Evolutionary conservation across 1,139 yeast genomes (phyloP), one percentile per base, ranked within the genome.

Genomic region (Candida smagusa): DNA sequence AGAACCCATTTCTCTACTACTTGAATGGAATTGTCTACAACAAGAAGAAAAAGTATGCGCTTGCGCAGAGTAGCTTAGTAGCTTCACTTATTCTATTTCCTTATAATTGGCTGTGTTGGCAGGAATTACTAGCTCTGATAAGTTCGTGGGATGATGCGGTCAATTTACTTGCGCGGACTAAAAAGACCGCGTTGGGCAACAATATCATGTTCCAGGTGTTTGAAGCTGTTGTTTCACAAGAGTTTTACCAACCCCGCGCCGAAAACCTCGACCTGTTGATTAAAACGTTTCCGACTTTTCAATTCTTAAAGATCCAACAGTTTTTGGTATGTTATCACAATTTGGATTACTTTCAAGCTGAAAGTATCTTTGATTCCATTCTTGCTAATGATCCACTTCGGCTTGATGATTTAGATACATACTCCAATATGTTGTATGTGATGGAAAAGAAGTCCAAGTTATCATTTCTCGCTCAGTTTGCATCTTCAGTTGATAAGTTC

Each of bases 81-180:
- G 68, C 69, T 35, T 84, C 96, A 1, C 57, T 84, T 12, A 58
- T 67, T 12, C 35, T 73, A 22, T 88, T 83, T 49, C 96, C 97
- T 0, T 85, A 74, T 57, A 92, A 92, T 53, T 92, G 97, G 97
- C 79, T 92, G 38, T 86, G 95, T 42, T 94, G 97, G 97, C 74
- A 76, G 44, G 97, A 92, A 53, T 66, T 92, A 28, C 66, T 84
- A 9, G 68, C 79, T 3, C 81, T 94, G 36, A 60, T 89, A 12
- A 63, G 75, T 4, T 73, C 81, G 22, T 69, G 80, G 37, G 88
- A 84, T 44, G 87, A 84, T 39, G 84, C 87, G 0, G 42, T 70
- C 9, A 56, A 59, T 6, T 62, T 82, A 19, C 53, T 80, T 4
- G 64, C 63, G 33, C 64, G 65, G 39, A 31, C 52, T 2, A 36